Percentiles rank a stretch among this genome's conserved stretches.
phyloP scores from a whole-genome alignment of 2,329 filamentous ascomycete genomes.

The Colletotrichum sidae region DNA sequence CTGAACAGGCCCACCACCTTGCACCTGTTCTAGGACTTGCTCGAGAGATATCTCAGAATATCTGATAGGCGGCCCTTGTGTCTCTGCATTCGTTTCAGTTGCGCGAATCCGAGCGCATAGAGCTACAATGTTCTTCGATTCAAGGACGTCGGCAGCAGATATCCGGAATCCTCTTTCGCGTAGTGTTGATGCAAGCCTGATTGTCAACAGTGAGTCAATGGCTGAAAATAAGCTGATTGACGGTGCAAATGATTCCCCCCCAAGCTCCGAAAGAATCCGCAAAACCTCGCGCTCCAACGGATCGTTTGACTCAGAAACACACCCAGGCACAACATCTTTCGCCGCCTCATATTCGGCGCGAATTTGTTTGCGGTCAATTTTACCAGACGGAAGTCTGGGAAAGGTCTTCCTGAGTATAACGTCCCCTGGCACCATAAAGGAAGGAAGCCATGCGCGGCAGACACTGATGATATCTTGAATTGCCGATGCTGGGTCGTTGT shows the following conservation, averaged over 20 bases:
- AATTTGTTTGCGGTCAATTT: constrained; percentile 78
- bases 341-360: constrained; percentile 41
- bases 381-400: constrained; percentile 84
- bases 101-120: background rate
- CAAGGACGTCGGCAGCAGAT: constrained; percentile 71
- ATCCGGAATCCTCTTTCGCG: constrained; percentile 66
- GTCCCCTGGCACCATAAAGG: constrained; percentile 85
- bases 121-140: constrained; percentile 54
- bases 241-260: constrained; percentile 47
- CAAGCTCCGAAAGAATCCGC: constrained; percentile 51
- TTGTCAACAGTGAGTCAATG: constrained; percentile 70
- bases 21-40: background rate
- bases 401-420: constrained; percentile 73
- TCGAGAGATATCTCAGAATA: constrained; percentile 6
- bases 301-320: constrained; percentile 6
- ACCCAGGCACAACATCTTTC: constrained; percentile 2
- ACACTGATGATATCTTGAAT: constrained; percentile 60
- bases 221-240: constrained; percentile 64
- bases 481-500: constrained; percentile 14
- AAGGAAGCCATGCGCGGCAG: constrained; percentile 81
- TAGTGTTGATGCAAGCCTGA: constrained; percentile 70
- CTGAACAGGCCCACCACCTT: background rate
- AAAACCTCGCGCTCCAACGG: constrained; percentile 49
- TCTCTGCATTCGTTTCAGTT: constrained; percentile 15
- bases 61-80: background rate